Conservation (phyloP, 768 basidiomycete genomes). For the Boletus tylopilopsis region DNA sequence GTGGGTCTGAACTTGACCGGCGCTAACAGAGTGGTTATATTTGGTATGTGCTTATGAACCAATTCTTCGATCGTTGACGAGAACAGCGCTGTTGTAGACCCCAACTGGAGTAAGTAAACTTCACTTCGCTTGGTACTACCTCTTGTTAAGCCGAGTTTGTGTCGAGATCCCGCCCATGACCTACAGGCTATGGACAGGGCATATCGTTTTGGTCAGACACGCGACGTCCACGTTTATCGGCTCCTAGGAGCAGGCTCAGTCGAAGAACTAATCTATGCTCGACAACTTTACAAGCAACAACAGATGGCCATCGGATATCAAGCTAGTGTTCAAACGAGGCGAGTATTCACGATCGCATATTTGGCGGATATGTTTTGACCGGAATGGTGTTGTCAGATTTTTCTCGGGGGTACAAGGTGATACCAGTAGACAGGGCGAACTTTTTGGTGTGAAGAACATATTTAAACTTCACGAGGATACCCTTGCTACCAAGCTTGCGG, state of each 20-base stretch:
- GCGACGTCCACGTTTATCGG: slow-evolving; percentile 81
- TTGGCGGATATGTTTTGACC: not conserved
- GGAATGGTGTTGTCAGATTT: slow-evolving; percentile 43
- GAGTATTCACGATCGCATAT: slow-evolving; percentile 1
- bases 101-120: slow-evolving; percentile 85
- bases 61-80: not conserved
- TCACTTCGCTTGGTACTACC: not conserved
- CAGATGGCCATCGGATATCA: slow-evolving; percentile 90
- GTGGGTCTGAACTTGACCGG: slow-evolving; percentile 88
- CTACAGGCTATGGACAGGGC: slow-evolving; percentile 89
- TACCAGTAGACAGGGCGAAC: slow-evolving; percentile 67
- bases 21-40: slow-evolving; percentile 93
- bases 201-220: slow-evolving; percentile 82
- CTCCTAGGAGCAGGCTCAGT: slow-evolving; percentile 84
- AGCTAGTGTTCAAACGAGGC: slow-evolving; percentile 80
- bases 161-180: slow-evolving; percentile 88
- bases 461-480: slow-evolving; percentile 72
- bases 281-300: slow-evolving; percentile 91
- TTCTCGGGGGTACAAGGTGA: slow-evolving; percentile 84
- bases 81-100: slow-evolving; percentile 46
- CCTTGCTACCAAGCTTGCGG: slow-evolving; percentile 69
- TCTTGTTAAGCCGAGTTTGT: not conserved
- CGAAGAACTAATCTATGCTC: slow-evolving; percentile 84
- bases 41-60: slow-evolving; percentile 46
- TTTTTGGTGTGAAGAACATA: slow-evolving; percentile 84